Percentiles rank a stretch among this genome's conserved stretches.
phyloP scores from a whole-genome alignment of 1,139 yeast genomes.

The Spencermartinsiella ligniputridi region DNA sequence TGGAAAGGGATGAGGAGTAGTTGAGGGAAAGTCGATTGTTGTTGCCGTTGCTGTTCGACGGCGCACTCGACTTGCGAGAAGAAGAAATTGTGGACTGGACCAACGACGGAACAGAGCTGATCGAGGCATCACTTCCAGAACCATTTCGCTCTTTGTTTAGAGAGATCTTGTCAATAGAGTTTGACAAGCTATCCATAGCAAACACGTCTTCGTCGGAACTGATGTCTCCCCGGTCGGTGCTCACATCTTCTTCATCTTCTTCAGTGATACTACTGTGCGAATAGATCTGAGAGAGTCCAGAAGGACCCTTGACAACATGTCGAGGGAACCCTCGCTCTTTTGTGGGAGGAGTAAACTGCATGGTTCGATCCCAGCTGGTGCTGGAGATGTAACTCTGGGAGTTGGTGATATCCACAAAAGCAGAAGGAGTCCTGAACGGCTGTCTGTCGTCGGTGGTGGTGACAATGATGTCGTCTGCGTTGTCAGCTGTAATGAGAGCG shows the following conservation, averaged over 20 bases:
- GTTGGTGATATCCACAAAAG: slow-evolving; percentile 15
- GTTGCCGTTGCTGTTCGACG: neutral
- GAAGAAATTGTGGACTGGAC: slow-evolving; percentile 21
- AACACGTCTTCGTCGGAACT: slow-evolving; percentile 22
- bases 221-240: slow-evolving; percentile 13
- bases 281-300: slow-evolving; percentile 14
- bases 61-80: neutral
- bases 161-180: slow-evolving; percentile 5
- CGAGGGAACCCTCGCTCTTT: slow-evolving; percentile 7
- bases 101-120: slow-evolving; percentile 29
- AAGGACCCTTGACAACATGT: slow-evolving; percentile 10
- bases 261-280: slow-evolving; percentile 1
- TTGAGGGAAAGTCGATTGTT: slow-evolving; percentile 1
- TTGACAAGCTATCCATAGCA: slow-evolving; percentile 26
- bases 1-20: slow-evolving; percentile 5
- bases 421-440: slow-evolving; percentile 41
- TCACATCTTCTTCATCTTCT: slow-evolving; percentile 14
- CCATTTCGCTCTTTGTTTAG: slow-evolving; percentile 11
- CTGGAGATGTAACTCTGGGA: slow-evolving; percentile 10
- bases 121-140: slow-evolving; percentile 19
- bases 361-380: slow-evolving; percentile 32
- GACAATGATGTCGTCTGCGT: slow-evolving; percentile 17
- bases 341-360: slow-evolving; percentile 37
- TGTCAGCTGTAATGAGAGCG: slow-evolving; percentile 14
- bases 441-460: slow-evolving; percentile 35